Conservation (phyloP, 345 rosid species). For the Camelina laxa region DNA sequence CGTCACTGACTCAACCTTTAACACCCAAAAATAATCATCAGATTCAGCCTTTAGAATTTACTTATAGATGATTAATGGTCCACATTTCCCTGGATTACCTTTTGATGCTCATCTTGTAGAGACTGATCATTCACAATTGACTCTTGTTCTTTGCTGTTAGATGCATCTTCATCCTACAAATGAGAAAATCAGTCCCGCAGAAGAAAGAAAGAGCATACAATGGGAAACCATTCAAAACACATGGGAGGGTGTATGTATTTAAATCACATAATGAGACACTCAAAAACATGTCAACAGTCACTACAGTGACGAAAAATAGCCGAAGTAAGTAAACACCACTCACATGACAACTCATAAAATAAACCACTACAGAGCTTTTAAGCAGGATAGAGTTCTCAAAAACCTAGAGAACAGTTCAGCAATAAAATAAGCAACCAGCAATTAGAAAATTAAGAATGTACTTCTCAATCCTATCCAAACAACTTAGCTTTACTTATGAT, state of each 20-base stretch:
- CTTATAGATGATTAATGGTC: background rate
- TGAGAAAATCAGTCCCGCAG: conserved; percentile 2
- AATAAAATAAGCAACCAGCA: background rate
- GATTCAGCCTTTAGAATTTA: background rate
- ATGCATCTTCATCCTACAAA: conserved; percentile 55
- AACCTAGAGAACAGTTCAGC: background rate
- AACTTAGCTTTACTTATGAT: conserved; percentile 16
- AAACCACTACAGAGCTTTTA: conserved; percentile 12
- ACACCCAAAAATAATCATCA: background rate
- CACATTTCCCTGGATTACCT: conserved; percentile 45
- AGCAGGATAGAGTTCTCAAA: conserved; percentile 1
- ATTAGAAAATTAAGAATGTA: background rate
- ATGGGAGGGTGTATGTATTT: background rate
- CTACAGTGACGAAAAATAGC: background rate
- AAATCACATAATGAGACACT: background rate
- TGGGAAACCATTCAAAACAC: background rate
- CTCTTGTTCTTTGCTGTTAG: conserved; percentile 50
- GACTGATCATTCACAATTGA: conserved; percentile 46
- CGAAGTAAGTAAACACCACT: background rate
- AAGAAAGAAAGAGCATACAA: background rate
- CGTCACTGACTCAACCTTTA: conserved; percentile 56
- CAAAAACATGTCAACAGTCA: conserved; percentile 14
- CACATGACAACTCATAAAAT: background rate
- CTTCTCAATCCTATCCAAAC: conserved; percentile 8
- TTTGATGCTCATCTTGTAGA: conserved; percentile 49